Percentiles rank a stretch among this genome's conserved stretches.
Conservation (phyloP, 2,329 filamentous ascomycete species). For the Talaromyces sp. region DNA sequence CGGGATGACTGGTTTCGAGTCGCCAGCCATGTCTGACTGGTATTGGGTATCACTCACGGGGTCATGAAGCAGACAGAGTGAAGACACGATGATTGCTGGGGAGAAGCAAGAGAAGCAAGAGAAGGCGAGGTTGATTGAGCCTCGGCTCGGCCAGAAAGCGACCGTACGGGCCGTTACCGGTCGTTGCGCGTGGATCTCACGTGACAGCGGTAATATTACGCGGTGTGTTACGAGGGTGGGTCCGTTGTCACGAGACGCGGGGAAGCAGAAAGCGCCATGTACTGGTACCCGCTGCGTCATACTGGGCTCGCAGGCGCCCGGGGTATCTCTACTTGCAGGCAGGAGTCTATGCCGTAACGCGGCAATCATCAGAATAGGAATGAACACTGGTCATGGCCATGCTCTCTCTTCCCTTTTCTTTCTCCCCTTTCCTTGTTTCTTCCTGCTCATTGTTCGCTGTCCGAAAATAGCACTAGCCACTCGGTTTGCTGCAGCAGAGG, state of each 20-base stretch:
- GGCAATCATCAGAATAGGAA: background rate
- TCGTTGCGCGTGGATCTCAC: background rate
- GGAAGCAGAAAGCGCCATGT: background rate
- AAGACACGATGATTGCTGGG: background rate
- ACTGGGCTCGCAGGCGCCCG: background rate
- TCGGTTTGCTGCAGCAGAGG: background rate
- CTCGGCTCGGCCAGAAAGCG: background rate
- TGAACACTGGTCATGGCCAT: background rate
- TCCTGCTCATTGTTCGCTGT: background rate
- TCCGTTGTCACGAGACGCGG: background rate
- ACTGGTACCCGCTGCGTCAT: background rate
- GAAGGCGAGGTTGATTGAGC: background rate
- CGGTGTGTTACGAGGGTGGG: background rate
- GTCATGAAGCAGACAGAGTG: background rate
- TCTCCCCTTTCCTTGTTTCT: background rate
- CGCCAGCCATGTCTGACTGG: slow-evolving; percentile 6
- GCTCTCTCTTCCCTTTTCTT: background rate
- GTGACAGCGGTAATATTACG: background rate
- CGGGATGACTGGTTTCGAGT: slow-evolving; percentile 6
- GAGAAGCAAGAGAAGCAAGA: background rate
- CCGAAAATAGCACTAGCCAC: background rate
- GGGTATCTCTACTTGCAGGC: background rate
- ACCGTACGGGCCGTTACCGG: background rate
- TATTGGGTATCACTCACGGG: background rate
- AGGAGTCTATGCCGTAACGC: background rate